A percentile compares a stretch with the other conserved stretches of the same genome.
Conservation (phyloP, 2,329 filamentous ascomycete genomes). For the Claviceps fusiformis region DNA sequence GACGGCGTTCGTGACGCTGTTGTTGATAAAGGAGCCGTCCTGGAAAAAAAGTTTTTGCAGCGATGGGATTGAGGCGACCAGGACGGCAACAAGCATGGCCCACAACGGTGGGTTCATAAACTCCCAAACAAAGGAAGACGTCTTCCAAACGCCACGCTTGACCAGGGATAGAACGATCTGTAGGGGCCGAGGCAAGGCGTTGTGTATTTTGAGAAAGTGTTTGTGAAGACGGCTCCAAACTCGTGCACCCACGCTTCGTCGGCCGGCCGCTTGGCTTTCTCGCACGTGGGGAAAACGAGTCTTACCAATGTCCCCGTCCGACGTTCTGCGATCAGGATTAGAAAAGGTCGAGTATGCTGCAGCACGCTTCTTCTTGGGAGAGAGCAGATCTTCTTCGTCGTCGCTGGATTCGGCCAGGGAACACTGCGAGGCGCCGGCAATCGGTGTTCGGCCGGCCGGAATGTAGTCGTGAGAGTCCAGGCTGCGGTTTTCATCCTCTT, state of each 20-base stretch:
- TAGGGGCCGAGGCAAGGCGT: conserved; percentile 27
- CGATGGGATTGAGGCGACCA: conserved; percentile 74
- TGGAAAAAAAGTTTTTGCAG: conserved; percentile 81
- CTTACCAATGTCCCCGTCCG: conserved; percentile 31
- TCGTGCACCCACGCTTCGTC: conserved; percentile 17
- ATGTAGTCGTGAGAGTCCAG: conserved; percentile 36
- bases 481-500: conserved; percentile 22
- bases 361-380: conserved; percentile 18
- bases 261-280: conserved; percentile 27
- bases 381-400: conserved; percentile 21
- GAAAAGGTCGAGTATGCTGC: conserved; percentile 14
- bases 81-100: conserved; percentile 86
- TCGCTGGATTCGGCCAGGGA: conserved; percentile 37
- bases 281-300: conserved; percentile 48
- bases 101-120: conserved; percentile 98
- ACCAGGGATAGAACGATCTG: conserved; percentile 21
- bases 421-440: conserved; percentile 34
- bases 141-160: conserved; percentile 24
- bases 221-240: conserved; percentile 12
- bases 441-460: conserved; percentile 42
- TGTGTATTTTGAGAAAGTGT: conserved; percentile 16
- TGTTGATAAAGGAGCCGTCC: conserved; percentile 78
- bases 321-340: conserved; percentile 14
- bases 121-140: conserved; percentile 61
- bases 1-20: conserved; percentile 82